Base-by-base conservation (phyloP, 2,329 filamentous ascomycete genomes). In the Didymella arachidicola region DNA sequence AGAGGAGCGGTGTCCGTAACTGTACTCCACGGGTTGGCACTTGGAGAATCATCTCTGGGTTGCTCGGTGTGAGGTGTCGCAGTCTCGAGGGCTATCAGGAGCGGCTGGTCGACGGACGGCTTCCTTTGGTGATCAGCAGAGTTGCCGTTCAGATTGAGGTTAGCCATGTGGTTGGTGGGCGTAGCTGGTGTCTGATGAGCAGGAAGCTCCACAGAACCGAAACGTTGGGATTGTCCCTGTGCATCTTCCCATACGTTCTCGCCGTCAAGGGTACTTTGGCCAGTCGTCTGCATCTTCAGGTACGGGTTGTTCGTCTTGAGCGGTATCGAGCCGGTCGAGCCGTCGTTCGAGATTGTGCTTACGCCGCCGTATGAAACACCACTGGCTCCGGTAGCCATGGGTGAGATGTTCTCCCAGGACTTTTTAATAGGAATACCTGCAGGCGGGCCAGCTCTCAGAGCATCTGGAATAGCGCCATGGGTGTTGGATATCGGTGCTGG, bases 291-390 rank as follows among this genome's bases (percentile, higher is more conserved):
- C 65, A 77, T 74, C 27, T 72, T 72, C 22, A 77, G 69, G 60
- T 81, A 81, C 8, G 80, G 79, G 54, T 81, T 81, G 60, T 80
- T 79, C 3, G 78, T 79, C 57, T 78, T 65, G 19, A 79, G 62
- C 1, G 73, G 71, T 32, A 72, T 54, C 2, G 73, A 74, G 19
- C 65, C 63, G 22, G 61, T 66, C 1, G 66, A 69, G 19, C 66
- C 66, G 25, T 65, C 66, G 39, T 64, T 66, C 0, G 75, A 76
- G 43, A 68, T 63, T 19, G 65, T 74, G 64, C 73, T 77, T 11
- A 55, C 61, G 19, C 67, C 66, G 29, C 72, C 68, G 34, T 65
- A 73, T 2, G 73, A 74, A 25, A 67, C 65, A 16, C 69, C 56
- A 34, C 64, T 72, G 22, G 71, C 64, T 10, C 72, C 71, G 2